Conservation (phyloP, 2,329 filamentous ascomycete genomes). For the Dactylellina drechsleri region DNA sequence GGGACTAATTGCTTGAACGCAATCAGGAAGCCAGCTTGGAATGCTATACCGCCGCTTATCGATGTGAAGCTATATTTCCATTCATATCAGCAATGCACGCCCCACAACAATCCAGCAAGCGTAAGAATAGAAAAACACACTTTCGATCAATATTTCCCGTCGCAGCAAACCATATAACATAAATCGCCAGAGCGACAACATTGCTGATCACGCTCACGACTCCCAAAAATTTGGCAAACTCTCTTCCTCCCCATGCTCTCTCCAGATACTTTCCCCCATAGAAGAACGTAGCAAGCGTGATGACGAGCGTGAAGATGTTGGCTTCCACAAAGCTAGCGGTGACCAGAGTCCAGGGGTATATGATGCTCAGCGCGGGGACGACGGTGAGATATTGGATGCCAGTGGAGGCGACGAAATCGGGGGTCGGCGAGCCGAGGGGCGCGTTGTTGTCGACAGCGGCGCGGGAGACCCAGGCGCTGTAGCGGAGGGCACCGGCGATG, state of each 20-base stretch:
- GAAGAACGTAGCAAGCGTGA: slow-evolving; percentile 82
- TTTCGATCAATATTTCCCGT: slow-evolving; percentile 33
- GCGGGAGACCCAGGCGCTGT: slow-evolving; percentile 70
- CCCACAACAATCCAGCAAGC: neutral
- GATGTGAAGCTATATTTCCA: slow-evolving; percentile 72
- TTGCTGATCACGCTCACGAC: slow-evolving; percentile 77
- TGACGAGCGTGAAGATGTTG: slow-evolving; percentile 84
- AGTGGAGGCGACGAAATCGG: slow-evolving; percentile 63
- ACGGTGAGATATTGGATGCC: slow-evolving; percentile 87
- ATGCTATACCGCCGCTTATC: slow-evolving; percentile 85
- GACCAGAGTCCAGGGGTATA: slow-evolving; percentile 93
- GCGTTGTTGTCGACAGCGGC: slow-evolving; percentile 41
- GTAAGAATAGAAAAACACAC: slow-evolving; percentile 21
- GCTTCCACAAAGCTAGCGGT: slow-evolving; percentile 89
- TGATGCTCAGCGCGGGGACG: slow-evolving; percentile 81
- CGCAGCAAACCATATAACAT: slow-evolving; percentile 43
- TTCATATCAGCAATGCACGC: neutral
- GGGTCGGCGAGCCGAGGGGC: slow-evolving; percentile 59
- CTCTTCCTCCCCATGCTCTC: slow-evolving; percentile 90
- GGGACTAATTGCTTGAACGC: slow-evolving; percentile 98
- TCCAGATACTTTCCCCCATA: slow-evolving; percentile 95
- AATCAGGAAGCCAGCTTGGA: slow-evolving; percentile 93
- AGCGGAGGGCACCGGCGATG: slow-evolving; percentile 81
- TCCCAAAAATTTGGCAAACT: slow-evolving; percentile 88
- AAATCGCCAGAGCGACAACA: slow-evolving; percentile 61